Conservation (phyloP, 257 asterid genomes). For the Solanum lycopersicoides region DNA sequence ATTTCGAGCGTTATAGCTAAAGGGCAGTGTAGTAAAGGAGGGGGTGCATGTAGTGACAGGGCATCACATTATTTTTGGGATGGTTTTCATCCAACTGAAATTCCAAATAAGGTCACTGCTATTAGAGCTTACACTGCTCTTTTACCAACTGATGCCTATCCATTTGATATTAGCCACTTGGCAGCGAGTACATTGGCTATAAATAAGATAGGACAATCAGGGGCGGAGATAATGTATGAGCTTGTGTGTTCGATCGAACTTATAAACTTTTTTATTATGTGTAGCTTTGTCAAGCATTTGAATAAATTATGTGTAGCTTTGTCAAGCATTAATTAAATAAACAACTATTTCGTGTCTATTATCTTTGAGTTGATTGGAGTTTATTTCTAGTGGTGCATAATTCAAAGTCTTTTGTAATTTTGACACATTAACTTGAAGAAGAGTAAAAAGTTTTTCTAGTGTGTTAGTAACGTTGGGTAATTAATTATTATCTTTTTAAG, state of each 20-base stretch:
- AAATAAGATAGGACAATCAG: background rate
- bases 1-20: background rate
- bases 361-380: background rate
- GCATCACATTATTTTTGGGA: conserved; percentile 21
- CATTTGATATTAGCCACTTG: conserved; percentile 20
- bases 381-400: background rate
- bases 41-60: conserved; percentile 23
- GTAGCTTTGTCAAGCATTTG: background rate
- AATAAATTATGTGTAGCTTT: background rate
- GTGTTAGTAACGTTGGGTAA: background rate
- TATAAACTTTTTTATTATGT: background rate
- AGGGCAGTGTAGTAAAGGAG: conserved; percentile 15
- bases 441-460: background rate
- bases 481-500: background rate
- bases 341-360: background rate
- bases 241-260: background rate
- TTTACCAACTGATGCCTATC: conserved; percentile 21
- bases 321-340: no score
- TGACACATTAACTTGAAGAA: background rate
- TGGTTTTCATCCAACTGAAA: conserved; percentile 20
- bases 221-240: background rate
- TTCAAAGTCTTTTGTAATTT: background rate
- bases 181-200: background rate
- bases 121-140: conserved; percentile 8
- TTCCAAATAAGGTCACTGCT: background rate